Base-by-base conservation (phyloP, 2,329 filamentous ascomycete species). In the Epicoccum nigrum region DNA sequence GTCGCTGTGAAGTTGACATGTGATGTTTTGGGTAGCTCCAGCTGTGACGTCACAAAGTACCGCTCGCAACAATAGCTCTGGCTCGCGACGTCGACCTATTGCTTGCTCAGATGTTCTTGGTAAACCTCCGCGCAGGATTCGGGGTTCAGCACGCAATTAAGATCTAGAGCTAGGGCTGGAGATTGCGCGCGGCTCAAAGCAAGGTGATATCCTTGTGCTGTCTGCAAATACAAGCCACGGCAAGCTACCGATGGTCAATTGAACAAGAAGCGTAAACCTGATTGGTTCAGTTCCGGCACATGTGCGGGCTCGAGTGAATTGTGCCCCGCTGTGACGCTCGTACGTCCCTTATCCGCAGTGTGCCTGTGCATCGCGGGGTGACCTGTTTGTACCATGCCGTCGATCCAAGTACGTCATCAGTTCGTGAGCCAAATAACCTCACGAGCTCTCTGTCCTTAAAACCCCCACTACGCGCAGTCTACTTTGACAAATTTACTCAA, bases 391-490 rank as follows among this genome's bases (percentile, higher is more conserved):
- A 30, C 38, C 31, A 25, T 42, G 39, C 23, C 34, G 40, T 23
- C 19, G 43, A 31, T 45, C 25, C 16, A 19, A 13, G 17, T 62
- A 63, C 62, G 60, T 64, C 60, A 63, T 58, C 37, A 33, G 43
- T 45, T 45, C 50, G 42, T 49, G 44, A 15, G 28, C 40, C 55
- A 54, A 25, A 25, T 55, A 53, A 54, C 55, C 55, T 47, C 49
- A 17, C 45, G 38, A 43, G 34, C 35, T 37, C 35, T 58, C 45
- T 48, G 35, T 47, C 40, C 31, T 32, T 41, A 41, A 38, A 49
- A 44, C 17, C 41, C 45, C 21, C 28, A 25, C 43, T n/a, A 28
- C 16, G 19, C 40, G 17, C 15, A 38, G 20, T 40, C 33, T 35
- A 49, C 48, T 13, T 25, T 16, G 4, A 16, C 21, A 27, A 12